Conservation (phyloP, 345 rosid species). For the Eucalyptus polybractea region DNA sequence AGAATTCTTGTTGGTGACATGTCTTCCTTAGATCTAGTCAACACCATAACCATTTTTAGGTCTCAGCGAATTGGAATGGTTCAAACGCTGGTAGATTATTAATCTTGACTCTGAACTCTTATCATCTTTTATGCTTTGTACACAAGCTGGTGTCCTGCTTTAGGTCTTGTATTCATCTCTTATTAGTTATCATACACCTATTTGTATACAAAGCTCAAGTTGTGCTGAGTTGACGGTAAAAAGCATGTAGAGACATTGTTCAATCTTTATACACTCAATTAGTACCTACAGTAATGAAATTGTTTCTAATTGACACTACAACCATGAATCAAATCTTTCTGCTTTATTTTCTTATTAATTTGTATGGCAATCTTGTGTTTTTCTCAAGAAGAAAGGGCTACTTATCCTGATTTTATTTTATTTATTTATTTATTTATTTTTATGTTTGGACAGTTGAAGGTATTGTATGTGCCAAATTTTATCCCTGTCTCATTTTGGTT, state of each 20-base stretch:
- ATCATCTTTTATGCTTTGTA: not conserved
- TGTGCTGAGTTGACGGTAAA: not conserved
- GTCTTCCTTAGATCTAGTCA: conserved; percentile 70
- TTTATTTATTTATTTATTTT: not conserved
- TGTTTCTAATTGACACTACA: not conserved
- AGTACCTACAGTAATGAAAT: not conserved
- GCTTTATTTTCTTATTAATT: not conserved
- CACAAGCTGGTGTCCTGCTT: not conserved
- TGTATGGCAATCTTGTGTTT: not conserved
- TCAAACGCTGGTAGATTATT: conserved; percentile 60
- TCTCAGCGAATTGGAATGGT: conserved; percentile 93
- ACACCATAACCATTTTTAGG: conserved; percentile 54
- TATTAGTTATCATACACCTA: not conserved
- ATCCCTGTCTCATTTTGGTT: not conserved
- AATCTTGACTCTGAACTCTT: not conserved
- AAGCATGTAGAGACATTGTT: not conserved
- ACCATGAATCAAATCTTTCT: not conserved
- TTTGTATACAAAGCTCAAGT: not conserved
- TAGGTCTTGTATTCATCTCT: not conserved
- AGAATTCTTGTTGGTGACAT: conserved; percentile 79
- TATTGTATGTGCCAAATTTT: not conserved
- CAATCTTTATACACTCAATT: not conserved
- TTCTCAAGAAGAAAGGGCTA: not conserved
- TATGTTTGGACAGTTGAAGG: not conserved
- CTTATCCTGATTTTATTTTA: not conserved